These are phyloP conservation scores for Pholiota conissans DNA, from an alignment of 768 basidiomycete species.

Conservation along the genomic window DNA sequence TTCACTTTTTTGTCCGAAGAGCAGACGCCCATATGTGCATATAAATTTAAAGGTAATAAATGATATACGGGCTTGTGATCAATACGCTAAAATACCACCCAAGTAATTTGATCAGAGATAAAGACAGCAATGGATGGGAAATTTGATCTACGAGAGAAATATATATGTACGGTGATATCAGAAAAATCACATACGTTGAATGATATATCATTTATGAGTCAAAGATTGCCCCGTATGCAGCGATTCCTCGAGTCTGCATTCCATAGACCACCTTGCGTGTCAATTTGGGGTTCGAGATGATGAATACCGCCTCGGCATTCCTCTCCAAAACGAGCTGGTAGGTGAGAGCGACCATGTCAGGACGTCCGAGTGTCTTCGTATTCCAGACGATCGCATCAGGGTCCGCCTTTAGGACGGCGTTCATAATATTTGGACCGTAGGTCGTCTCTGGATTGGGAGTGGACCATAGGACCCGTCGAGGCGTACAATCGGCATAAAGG, in stretches of 20 bases:
- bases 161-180: neutral
- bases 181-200: neutral
- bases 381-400: constrained; percentile 42
- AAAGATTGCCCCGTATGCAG: constrained; percentile 42
- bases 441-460: constrained; percentile 39
- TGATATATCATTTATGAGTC: constrained; percentile 29
- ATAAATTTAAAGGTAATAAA: too few species aligned
- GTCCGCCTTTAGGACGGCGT: constrained; percentile 37
- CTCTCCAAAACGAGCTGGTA: constrained; percentile 36
- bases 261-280: constrained; percentile 40
- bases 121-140: too few species aligned
- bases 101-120: too few species aligned
- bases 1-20: too few species aligned
- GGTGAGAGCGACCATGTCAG: constrained; percentile 40
- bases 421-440: constrained; percentile 39
- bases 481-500: constrained; percentile 34
- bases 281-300: constrained; percentile 42
- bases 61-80: too few species aligned
- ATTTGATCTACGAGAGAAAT: neutral
- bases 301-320: constrained; percentile 40
- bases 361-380: constrained; percentile 36
- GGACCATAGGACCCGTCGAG: constrained; percentile 41
- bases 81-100: too few species aligned
- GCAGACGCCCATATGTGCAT: too few species aligned
- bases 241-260: constrained; percentile 39